Percentiles rank a stretch among this genome's conserved stretches.
These are phyloP conservation scores for Chaetomium sp. DNA, from an alignment of 2,329 filamentous ascomycete species.

Conservation along the genomic window DNA sequence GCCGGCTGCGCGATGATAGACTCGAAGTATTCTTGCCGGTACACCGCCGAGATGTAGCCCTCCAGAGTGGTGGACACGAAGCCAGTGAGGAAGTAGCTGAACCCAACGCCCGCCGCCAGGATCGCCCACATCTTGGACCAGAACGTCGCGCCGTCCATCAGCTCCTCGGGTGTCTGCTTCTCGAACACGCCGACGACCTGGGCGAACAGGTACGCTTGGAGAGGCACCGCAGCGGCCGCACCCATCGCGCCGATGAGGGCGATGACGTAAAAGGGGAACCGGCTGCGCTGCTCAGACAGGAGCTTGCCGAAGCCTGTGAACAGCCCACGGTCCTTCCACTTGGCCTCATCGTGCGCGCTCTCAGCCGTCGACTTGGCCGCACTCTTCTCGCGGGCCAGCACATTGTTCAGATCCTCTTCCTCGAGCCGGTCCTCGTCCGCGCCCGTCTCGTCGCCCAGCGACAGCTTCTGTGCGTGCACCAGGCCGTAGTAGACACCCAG, in stretches of 20 bases:
- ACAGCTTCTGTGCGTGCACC: conserved; percentile 57
- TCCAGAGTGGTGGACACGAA: conserved; percentile 41
- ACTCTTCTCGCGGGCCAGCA: conserved; percentile 41
- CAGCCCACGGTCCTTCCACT: conserved; percentile 36
- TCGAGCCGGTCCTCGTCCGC: conserved; percentile 30
- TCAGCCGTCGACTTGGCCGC: conserved; percentile 32
- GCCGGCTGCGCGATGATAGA: conserved; percentile 54
- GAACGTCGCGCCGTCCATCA: conserved; percentile 37
- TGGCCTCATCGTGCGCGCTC: conserved; percentile 22
- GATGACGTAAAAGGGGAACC: conserved; percentile 45
- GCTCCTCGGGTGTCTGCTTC: conserved; percentile 26
- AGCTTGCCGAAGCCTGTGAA: conserved; percentile 50
- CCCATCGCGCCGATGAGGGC: conserved; percentile 42
- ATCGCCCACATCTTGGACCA: conserved; percentile 62
- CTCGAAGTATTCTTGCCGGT: conserved; percentile 55
- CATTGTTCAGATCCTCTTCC: conserved; percentile 36
- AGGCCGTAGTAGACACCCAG: conserved; percentile 59
- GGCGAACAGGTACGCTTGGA: conserved; percentile 51
- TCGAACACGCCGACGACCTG: conserved; percentile 47
- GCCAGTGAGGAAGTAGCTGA: conserved; percentile 47
- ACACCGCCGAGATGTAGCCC: conserved; percentile 43
- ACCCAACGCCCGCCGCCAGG: conserved; percentile 46
- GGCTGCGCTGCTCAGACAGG: conserved; percentile 48
- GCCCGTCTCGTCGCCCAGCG: conserved; percentile 42
- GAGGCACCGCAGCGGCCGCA: conserved; percentile 39